Conservation (phyloP, 495 filamentous ascomycete genomes). For the Chaetomium fimeti region DNA sequence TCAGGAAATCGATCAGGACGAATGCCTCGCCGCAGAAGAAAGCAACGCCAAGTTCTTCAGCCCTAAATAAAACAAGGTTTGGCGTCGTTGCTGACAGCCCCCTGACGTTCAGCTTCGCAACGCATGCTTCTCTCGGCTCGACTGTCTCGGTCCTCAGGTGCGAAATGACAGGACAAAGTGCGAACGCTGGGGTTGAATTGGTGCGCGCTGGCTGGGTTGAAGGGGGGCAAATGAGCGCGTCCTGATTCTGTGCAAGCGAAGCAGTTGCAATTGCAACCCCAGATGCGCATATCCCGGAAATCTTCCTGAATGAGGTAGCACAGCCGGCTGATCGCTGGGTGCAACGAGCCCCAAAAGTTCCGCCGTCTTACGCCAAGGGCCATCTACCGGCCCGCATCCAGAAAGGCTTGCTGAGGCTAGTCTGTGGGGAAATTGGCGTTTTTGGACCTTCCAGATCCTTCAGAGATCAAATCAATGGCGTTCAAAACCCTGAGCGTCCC, state of each 20-base stretch:
- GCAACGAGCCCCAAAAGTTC: conserved; percentile 2
- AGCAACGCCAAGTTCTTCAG: conserved; percentile 3
- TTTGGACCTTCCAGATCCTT: neutral
- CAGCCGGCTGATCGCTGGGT: conserved; percentile 8
- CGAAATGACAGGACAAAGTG: neutral
- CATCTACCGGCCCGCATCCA: neutral
- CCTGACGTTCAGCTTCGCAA: neutral
- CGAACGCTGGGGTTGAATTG: neutral
- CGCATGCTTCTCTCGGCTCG: neutral
- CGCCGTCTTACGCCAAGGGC: conserved; percentile 29
- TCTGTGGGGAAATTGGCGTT: neutral
- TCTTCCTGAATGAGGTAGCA: neutral
- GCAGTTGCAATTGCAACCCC: conserved; percentile 7
- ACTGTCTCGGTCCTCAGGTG: neutral
- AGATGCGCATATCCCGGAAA: neutral
- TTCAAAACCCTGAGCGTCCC: conserved; percentile 5
- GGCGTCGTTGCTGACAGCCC: neutral
- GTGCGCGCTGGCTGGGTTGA: neutral
- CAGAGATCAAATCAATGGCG: conserved; percentile 11
- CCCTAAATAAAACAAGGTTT: neutral
- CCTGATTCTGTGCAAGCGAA: neutral
- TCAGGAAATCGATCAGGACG: too few relatives aligned
- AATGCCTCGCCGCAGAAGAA: neutral
- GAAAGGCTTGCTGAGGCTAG: neutral
- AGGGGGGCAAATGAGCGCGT: conserved; percentile 13